Evolutionary conservation across 805 yeast species (phyloP).

Genomic region (Saturnispora mendoncae): DNA sequence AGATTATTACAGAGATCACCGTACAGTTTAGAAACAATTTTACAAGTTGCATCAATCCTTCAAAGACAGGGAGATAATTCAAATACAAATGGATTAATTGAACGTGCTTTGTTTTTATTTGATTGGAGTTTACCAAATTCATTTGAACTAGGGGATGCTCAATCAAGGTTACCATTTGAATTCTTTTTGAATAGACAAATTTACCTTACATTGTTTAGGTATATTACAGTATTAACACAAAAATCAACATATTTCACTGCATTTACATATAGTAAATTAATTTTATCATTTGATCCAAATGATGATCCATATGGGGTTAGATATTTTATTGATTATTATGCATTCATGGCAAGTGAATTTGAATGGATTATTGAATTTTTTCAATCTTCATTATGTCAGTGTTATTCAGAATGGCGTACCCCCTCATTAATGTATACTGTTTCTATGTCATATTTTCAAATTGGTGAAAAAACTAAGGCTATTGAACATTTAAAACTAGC

Average conservation of each 20-base stretch:
- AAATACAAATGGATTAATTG: constrained; percentile 64
- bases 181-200: constrained; percentile 68
- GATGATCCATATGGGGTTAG: constrained; percentile 83
- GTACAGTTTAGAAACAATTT: constrained; percentile 68
- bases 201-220: constrained; percentile 63
- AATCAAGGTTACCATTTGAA: constrained; percentile 67
- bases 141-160: constrained; percentile 49
- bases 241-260: constrained; percentile 75
- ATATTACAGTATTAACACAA: constrained; percentile 61
- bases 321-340: constrained; percentile 73
- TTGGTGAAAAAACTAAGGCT: constrained; percentile 37
- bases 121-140: constrained; percentile 61
- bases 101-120: constrained; percentile 68
- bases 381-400: constrained; percentile 44
- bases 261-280: constrained; percentile 59
- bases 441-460: constrained; percentile 50
- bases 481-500: constrained; percentile 39
- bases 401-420: constrained; percentile 60
- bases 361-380: constrained; percentile 51
- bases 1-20: constrained; percentile 51
- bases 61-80: constrained; percentile 71
- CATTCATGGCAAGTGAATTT: constrained; percentile 56
- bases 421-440: constrained; percentile 63
- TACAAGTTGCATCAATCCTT: constrained; percentile 68
- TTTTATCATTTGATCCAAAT: constrained; percentile 58